Base-by-base conservation (phyloP, 73 alveolate species). In the Uronychia setigera region DNA sequence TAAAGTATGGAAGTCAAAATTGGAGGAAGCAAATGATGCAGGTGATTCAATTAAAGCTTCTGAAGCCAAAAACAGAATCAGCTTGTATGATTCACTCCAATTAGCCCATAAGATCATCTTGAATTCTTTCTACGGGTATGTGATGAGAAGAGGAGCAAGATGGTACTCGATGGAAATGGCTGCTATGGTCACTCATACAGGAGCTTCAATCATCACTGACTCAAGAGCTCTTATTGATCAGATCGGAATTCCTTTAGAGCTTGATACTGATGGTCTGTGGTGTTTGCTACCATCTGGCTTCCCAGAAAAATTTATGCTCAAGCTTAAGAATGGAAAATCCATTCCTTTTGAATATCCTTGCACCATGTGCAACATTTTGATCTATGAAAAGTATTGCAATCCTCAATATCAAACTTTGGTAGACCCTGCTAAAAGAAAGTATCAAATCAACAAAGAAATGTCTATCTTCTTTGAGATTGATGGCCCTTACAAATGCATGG, bases 81-180 rank as follows among this genome's bases (percentile, higher is more conserved):
- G 93, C 77, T 89, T 97, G 46, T 97, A 95, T 92, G 99, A 97
- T 75, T 95, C 99, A 26, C 90, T 96, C 29, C 96, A 95, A 91
- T 93, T 99, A 76, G 99, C 99, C 1, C 99, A 99, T 94, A 99
- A 99, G 88, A 98, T 99, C 90, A 98, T 99, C 82, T 89, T 99
- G 85, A 99, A 99, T 91, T 97, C 99, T 60, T 99, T 99, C 96
- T 99, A 99, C 85, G 99, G 99, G 74, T 99, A 99, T 83, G 99
- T 99, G 74, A 99, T 99, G 99, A 96, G 99, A 83, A 98, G 95
- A 95, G 99, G 99, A 1, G 99, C 99, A 25, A 89, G 99, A 60
- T 99, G 99, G 99, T 98, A 97, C 87, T 98, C 99, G 1, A 99
- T 99, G 99, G 99, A 97, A 91, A 99, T 98, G 99, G 99, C 99